Percentiles rank a stretch among this genome's conserved stretches.
phyloP scores from a whole-genome alignment of 148 eudicot genomes.

The Nyssa sinensis region DNA sequence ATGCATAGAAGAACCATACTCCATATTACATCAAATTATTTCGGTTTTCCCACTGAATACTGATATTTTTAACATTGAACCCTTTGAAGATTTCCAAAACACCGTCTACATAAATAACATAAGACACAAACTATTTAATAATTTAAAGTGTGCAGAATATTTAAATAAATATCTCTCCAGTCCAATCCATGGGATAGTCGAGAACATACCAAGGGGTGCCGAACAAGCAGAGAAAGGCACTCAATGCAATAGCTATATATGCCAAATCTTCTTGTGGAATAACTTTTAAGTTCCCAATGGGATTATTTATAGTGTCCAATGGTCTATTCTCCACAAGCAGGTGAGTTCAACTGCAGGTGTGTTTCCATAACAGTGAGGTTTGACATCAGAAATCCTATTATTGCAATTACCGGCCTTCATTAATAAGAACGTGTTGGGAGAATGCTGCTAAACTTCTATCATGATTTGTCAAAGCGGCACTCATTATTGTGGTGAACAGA shows the following conservation, averaged over 20 bases:
- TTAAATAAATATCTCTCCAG: background rate
- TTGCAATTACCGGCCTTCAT: background rate
- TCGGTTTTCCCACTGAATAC: no score
- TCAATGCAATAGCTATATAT: conserved; percentile 1
- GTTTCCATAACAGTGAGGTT: background rate
- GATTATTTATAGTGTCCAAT: background rate
- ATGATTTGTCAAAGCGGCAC: background rate
- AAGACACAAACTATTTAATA: background rate
- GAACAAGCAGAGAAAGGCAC: conserved; percentile 8
- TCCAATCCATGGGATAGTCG: conserved; percentile 1
- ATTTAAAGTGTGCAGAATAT: background rate
- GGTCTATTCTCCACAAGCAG: background rate
- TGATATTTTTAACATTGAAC: no score
- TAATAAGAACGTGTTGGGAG: background rate
- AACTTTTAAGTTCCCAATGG: background rate
- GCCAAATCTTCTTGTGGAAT: background rate
- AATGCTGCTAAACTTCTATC: background rate
- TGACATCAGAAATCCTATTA: conserved; percentile 1
- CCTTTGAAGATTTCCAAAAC: no score
- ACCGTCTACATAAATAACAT: no score
- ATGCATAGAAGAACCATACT: no score
- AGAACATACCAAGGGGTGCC: background rate
- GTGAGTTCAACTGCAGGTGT: background rate
- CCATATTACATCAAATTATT: no score
- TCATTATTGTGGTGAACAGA: no score